Conservation (phyloP, 2,329 filamentous ascomycete species). For the Fusarium secorum region DNA sequence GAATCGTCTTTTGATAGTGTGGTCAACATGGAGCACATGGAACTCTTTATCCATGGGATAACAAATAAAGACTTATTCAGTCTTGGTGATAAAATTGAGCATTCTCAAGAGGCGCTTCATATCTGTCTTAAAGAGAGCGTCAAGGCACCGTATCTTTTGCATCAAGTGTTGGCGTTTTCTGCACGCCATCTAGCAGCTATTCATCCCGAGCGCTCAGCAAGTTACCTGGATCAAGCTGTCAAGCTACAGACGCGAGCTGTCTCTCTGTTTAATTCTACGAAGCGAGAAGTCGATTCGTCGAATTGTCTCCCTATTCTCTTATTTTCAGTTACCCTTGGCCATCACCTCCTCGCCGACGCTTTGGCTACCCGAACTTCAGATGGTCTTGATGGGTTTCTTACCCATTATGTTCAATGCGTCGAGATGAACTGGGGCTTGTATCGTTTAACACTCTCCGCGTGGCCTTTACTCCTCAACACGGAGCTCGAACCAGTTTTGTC, state of each 20-base stretch:
- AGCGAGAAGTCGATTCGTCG: background rate
- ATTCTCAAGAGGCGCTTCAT: background rate
- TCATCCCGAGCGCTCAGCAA: background rate
- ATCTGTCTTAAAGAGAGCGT: background rate
- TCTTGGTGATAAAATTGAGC: background rate
- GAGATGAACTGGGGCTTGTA: conserved; percentile 21
- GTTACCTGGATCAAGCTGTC: background rate
- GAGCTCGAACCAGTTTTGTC: conserved; percentile 7
- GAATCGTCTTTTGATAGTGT: background rate
- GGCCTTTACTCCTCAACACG: conserved; percentile 1
- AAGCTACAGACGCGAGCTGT: conserved; percentile 17
- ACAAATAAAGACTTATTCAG: background rate
- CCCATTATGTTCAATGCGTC: conserved; percentile 9
- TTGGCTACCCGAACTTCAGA: background rate
- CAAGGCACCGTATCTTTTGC: conserved; percentile 15
- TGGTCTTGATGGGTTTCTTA: background rate
- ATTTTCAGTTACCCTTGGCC: conserved; percentile 12
- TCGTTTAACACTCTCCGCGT: background rate
- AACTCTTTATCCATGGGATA: conserved; percentile 1
- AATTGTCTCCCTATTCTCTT: conserved; percentile 27
- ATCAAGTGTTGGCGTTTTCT: conserved; percentile 27
- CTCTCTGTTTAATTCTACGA: conserved; percentile 12
- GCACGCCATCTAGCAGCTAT: conserved; percentile 16
- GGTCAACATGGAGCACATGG: conserved; percentile 20
- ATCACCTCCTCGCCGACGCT: conserved; percentile 22